These are phyloP conservation scores for Thuja plicata DNA, from an alignment of 83 land plant species.

Conservation along the genomic window DNA sequence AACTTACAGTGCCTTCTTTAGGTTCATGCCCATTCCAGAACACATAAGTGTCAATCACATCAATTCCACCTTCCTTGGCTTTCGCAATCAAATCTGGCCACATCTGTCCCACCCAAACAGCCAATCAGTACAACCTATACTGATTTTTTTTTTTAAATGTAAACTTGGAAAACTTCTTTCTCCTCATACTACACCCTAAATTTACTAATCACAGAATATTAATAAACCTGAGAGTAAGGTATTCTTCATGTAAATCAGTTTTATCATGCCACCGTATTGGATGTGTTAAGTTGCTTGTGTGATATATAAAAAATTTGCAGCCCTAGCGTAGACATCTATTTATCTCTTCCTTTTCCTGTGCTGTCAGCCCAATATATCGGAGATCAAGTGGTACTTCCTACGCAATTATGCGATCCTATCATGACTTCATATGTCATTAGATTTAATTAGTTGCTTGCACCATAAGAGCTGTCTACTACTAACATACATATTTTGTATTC, in stretches of 20 bases:
- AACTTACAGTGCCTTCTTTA: constrained; percentile 67
- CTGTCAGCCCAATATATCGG: neutral
- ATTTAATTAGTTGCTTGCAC: neutral
- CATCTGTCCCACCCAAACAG: constrained; percentile 59
- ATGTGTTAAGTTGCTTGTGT: neutral
- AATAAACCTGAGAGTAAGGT: neutral
- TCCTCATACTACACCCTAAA: neutral
- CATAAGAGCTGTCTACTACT: neutral
- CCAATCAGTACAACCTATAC: neutral
- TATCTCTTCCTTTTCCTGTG: neutral
- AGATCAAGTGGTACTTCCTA: neutral
- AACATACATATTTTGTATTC: neutral
- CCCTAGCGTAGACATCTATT: neutral
- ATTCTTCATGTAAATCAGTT: neutral
- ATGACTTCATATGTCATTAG: neutral
- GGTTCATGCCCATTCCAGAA: constrained; percentile 97
- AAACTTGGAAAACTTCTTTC: neutral
- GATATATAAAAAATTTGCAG: neutral
- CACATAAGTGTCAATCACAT: constrained; percentile 86
- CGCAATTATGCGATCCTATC: neutral
- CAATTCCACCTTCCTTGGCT: constrained; percentile 86
- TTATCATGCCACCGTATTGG: neutral
- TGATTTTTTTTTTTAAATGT: no score
- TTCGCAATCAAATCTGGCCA: constrained; percentile 86
- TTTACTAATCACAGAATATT: neutral